Evolutionary conservation across 345 rosid genomes (phyloP).

Genomic region (Citrus sinensis): DVS_A1.0 CM039164.1:3828001-3828500

Average conservation of each 20-base stretch:
- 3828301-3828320: conserved; percentile 4
- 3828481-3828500: not conserved
- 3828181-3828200: not conserved
- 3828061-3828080: conserved; percentile 93
- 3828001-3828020: conserved; percentile 81
- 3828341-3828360: conserved; percentile 58
- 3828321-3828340: conserved; percentile 12
- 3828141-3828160: conserved; percentile 70
- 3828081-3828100: conserved; percentile 58
- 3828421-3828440: conserved; percentile 64
- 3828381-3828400: conserved; percentile 58
- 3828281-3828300: conserved; percentile 5
- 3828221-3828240: conserved; percentile 9
- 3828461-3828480: not conserved
- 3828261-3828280: not conserved
- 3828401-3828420: conserved; percentile 74
- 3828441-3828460: conserved; percentile 43
- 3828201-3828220: not conserved
- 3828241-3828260: not conserved
- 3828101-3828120: conserved; percentile 84
- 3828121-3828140: conserved; percentile 92
- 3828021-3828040: conserved; percentile 73
- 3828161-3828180: conserved; percentile 59
- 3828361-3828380: conserved; percentile 65
- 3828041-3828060: conserved; percentile 82